Conservation (phyloP, 306 rosid species). For the Cicer yamashitae region DNA sequence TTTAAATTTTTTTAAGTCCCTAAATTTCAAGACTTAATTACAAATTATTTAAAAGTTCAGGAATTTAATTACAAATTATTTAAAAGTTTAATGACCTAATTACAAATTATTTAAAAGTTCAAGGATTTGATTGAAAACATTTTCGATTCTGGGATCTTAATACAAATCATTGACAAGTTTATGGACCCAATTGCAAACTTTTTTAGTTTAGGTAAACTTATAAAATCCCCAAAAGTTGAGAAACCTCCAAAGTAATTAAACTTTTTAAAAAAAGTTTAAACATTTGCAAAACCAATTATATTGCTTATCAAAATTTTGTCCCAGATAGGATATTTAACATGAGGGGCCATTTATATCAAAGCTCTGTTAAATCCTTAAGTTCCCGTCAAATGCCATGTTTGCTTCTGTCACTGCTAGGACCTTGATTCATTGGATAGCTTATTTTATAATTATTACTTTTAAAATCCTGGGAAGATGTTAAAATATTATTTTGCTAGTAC, state of each 20-base stretch:
- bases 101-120: background rate
- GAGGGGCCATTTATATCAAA: background rate
- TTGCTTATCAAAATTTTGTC: background rate
- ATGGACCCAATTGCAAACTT: background rate
- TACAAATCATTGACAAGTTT: background rate
- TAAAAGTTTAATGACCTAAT: background rate
- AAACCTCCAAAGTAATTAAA: background rate
- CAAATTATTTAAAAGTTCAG: background rate
- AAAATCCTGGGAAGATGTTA: constrained; percentile 1
- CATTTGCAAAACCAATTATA: background rate
- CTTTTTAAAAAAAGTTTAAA: background rate
- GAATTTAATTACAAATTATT: background rate
- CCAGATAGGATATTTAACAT: background rate
- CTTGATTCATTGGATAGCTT: background rate
- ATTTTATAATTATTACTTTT: constrained; percentile 5
- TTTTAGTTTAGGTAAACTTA: background rate
- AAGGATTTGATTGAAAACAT: background rate
- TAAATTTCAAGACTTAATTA: background rate
- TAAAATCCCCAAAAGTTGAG: background rate
- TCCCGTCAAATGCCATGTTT: background rate
- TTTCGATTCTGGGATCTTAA: background rate
- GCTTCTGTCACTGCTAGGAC: background rate
- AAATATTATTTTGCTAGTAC: constrained; percentile 16
- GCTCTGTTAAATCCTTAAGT: constrained; percentile 14
- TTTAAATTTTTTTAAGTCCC: background rate